Base-by-base conservation (phyloP, 108 stramenopile species). In the Skeletonema costatum region DNA sequence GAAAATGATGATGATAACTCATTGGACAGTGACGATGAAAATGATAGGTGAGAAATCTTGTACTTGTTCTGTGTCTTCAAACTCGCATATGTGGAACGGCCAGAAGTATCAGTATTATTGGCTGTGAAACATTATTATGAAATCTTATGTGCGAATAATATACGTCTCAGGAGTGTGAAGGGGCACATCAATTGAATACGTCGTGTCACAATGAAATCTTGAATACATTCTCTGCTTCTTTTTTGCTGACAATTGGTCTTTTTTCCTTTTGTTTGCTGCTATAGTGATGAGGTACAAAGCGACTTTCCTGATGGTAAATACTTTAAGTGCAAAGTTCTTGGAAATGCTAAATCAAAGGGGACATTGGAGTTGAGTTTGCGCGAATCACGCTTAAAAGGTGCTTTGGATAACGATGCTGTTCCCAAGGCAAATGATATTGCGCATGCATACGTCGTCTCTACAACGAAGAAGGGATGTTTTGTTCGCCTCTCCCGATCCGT, bases 401-500 rank as follows among this genome's bases (percentile, higher is more conserved):
- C 86, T 48, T 30, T 93, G n/a, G 91, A 92, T 31, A 88, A 92
- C 50, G 93, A 95, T 60, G 82, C 59, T n/a, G 58, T 82, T n/a
- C 89, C 93, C 30, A 75, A 69, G 21, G 80, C 61, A 10, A 93
- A 90, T 32, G 90, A 92, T 29, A 89, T 85, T 25, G 88, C 89
- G 10, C 88, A 93, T 71, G 97, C 86, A 21, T 99, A 88, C 82
- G 97, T 99, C 6, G 83, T 93, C 2, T 61, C 70, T 36, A 97
- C 97, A 12, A 93, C 85, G 31, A 94, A 90, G 66, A 91, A 93
- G 69, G 97, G 98, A 30, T 99, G 98, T 76, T 99, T 97, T 69
- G 75, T 99, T 10, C 90, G 95, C 0, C 76, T 99, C 17, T 83
- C 91, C 21, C 81, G 90, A 17, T 83, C 71, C 10, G 85, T 95